A percentile compares a stretch with the other conserved stretches of the same genome.
These are phyloP conservation scores for Aspergillus sp. DNA, from an alignment of 2,329 filamentous ascomycete genomes.

Conservation along the genomic window DNA sequence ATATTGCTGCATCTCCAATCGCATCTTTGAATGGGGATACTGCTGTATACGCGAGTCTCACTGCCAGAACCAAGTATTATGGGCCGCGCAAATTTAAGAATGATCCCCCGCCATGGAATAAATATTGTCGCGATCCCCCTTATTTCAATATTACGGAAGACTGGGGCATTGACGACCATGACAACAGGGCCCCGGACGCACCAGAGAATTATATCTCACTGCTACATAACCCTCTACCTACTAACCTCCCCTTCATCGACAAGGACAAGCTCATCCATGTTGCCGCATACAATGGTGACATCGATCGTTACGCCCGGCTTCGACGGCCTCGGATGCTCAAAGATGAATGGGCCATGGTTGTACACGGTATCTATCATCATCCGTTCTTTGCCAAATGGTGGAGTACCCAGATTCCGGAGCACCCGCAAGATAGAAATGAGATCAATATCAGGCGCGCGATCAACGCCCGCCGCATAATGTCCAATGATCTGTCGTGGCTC, in stretches of 20 bases:
- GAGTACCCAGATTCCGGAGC: neutral
- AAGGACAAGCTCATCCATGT: conserved; percentile 44
- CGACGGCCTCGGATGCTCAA: conserved; percentile 29
- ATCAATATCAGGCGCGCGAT: neutral
- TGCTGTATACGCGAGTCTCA: conserved; percentile 14
- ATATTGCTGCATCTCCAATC: neutral
- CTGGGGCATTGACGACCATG: too few species aligned
- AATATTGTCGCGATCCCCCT: too few species aligned
- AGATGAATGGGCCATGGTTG: conserved; percentile 30
- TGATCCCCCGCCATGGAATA: neutral
- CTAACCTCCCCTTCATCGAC: conserved; percentile 39
- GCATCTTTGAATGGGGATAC: neutral
- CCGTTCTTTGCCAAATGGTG: conserved; percentile 43
- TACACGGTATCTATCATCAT: conserved; percentile 44
- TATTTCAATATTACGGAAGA: too few species aligned
- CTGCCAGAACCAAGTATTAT: conserved; percentile 17
- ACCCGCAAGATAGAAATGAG: neutral
- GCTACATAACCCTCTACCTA: conserved; percentile 36
- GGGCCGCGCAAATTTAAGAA: neutral
- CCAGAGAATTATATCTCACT: conserved; percentile 4
- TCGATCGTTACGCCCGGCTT: conserved; percentile 45
- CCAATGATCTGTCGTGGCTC: neutral
- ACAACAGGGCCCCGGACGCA: too few species aligned
- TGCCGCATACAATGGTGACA: conserved; percentile 43
- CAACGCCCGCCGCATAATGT: conserved; percentile 9